phyloP scores from a whole-genome alignment of 495 filamentous ascomycete species.

The Penicillium coffeae region DNA sequence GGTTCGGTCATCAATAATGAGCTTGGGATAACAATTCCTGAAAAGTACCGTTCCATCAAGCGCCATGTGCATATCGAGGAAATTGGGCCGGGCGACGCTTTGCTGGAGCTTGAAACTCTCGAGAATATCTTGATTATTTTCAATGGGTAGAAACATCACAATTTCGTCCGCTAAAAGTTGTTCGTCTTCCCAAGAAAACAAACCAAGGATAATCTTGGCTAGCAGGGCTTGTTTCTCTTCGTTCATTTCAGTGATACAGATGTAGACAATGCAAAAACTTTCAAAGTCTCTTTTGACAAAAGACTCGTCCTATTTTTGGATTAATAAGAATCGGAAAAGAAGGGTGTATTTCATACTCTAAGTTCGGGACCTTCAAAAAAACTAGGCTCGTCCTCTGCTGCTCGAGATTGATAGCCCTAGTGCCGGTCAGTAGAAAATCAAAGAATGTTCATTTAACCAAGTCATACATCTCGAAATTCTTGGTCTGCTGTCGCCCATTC shows the following conservation, averaged over 20 bases:
- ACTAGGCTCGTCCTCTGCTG: constrained; percentile 7
- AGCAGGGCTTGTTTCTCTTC: constrained; percentile 7
- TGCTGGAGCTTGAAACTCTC: constrained; percentile 9
- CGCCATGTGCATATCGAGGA: constrained; percentile 13
- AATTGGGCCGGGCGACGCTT: constrained; percentile 13
- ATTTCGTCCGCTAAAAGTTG: constrained; percentile 5
- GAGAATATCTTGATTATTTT: constrained; percentile 11
- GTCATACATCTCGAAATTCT: constrained; percentile 10
- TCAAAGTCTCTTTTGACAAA: background rate
- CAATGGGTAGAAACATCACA: background rate
- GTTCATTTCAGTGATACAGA: constrained; percentile 5
- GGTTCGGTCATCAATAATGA: constrained; percentile 13
- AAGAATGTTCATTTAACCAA: background rate
- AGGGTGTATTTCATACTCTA: constrained; percentile 2
- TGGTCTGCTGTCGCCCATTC: constrained; percentile 15
- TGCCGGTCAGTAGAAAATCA: background rate
- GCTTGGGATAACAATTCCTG: constrained; percentile 4
- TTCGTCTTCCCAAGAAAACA: constrained; percentile 6
- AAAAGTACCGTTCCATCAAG: constrained; percentile 11
- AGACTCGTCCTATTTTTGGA: background rate
- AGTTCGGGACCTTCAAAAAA: constrained; percentile 5
- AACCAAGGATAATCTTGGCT: constrained; percentile 2
- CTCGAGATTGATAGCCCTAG: constrained; percentile 14
- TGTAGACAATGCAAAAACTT: constrained; percentile 4
- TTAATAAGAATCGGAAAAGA: background rate